phyloP scores from a whole-genome alignment of 106 monocot genomes.

The Triglochin maritima region DNA sequence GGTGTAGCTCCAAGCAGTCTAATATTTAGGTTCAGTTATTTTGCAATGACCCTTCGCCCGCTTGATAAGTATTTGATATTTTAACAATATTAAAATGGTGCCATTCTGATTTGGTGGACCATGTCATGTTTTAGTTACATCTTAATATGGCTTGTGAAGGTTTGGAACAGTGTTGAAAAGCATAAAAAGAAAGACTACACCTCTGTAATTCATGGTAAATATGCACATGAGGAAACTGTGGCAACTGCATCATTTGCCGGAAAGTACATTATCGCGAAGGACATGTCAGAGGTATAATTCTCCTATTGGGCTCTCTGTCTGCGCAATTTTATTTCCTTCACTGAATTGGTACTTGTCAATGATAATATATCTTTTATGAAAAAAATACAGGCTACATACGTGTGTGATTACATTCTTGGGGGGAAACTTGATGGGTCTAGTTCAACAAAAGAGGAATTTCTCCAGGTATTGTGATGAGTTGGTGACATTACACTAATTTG shows the following conservation, averaged over 20 bases:
- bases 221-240: constrained; percentile 90
- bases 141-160: constrained; percentile 23
- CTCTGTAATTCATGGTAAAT: constrained; percentile 94
- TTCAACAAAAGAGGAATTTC: constrained; percentile 76
- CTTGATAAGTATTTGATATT: constrained; percentile 14
- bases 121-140: neutral
- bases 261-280: constrained; percentile 79
- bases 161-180: constrained; percentile 95
- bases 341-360: too few relatives aligned
- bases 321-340: too few relatives aligned
- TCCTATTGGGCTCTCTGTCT: neutral
- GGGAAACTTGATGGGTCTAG: constrained; percentile 92
- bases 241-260: constrained; percentile 96
- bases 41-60: too few relatives aligned
- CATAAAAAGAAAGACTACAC: constrained; percentile 94
- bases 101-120: neutral
- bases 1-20: too few relatives aligned
- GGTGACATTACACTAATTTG: neutral
- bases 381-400: constrained; percentile 62
- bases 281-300: constrained; percentile 65
- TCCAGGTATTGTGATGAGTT: constrained; percentile 31
- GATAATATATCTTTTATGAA: too few relatives aligned
- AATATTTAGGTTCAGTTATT: too few relatives aligned
- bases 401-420: constrained; percentile 94
- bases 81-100: neutral